Evolutionary conservation across 1,284 basidiomycete species (phyloP).

Genomic region (Pyrrhoderma noxium): DNA sequence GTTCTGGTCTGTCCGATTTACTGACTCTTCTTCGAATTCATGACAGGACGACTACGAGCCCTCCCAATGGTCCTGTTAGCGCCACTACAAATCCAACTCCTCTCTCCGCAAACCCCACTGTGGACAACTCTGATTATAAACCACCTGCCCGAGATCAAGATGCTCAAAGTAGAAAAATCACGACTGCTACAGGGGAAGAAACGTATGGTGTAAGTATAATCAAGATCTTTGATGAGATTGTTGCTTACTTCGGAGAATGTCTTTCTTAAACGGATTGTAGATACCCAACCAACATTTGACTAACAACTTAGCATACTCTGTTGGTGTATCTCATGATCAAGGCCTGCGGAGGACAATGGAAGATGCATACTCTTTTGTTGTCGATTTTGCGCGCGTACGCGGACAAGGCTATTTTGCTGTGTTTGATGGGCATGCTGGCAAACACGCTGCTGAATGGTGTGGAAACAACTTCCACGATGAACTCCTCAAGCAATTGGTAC

Average conservation of each 20-base stretch:
- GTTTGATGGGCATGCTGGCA: conserved; percentile 98
- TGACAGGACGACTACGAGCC: too few species aligned
- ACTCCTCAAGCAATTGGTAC: conserved; percentile 45
- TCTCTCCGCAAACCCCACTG: too few species aligned
- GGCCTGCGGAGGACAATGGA: conserved; percentile 94
- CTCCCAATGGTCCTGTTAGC: too few species aligned
- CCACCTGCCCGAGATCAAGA: conserved; percentile 24
- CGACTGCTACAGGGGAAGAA: conserved; percentile 59
- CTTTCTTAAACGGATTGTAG: conserved; percentile 27
- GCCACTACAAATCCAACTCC: too few species aligned
- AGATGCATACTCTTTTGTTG: conserved; percentile 93
- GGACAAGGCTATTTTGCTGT: conserved; percentile 98
- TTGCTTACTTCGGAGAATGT: too few species aligned
- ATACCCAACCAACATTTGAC: conserved; percentile 46
- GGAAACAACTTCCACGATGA: conserved; percentile 90
- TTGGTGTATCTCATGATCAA: conserved; percentile 90
- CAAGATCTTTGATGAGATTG: too few species aligned
- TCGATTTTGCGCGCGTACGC: conserved; percentile 84
- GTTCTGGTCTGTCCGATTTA: too few species aligned
- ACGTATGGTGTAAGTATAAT: conserved; percentile 61
- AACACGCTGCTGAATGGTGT: conserved; percentile 99
- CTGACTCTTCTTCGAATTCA: too few species aligned
- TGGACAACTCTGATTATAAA: too few species aligned
- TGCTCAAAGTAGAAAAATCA: conserved; percentile 71
- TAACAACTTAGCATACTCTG: conserved; percentile 58